Evolutionary conservation across 805 yeast species (phyloP).

Genomic region (Saccharomyces eubayanus): DNA sequence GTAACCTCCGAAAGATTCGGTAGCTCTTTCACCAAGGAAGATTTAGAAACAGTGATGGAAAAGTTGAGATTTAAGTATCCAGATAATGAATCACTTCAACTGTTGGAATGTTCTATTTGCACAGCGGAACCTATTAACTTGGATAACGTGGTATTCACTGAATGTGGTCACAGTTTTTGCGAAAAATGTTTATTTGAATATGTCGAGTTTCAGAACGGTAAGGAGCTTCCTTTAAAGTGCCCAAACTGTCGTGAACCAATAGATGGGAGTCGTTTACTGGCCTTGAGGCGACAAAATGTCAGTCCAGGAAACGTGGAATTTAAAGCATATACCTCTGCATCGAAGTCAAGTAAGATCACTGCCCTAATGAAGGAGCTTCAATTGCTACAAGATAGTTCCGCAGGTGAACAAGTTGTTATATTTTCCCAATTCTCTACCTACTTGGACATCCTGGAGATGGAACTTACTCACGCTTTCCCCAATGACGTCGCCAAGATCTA

Average conservation of each 20-base stretch:
- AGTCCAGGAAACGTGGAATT: slow-evolving; percentile 13
- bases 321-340: slow-evolving; percentile 23
- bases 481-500: slow-evolving; percentile 32
- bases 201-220: slow-evolving; percentile 53
- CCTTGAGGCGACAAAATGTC: slow-evolving; percentile 21
- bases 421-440: slow-evolving; percentile 87
- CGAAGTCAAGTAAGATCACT: slow-evolving; percentile 62
- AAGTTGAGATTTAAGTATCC: slow-evolving; percentile 22
- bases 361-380: slow-evolving; percentile 57
- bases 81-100: slow-evolving; percentile 26
- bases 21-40: slow-evolving; percentile 2
- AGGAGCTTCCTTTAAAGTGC: slow-evolving; percentile 46
- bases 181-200: slow-evolving; percentile 64
- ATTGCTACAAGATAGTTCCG: slow-evolving; percentile 43
- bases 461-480: slow-evolving; percentile 43
- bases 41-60: slow-evolving; percentile 2
- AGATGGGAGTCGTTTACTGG: slow-evolving; percentile 38
- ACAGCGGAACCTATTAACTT: slow-evolving; percentile 55
- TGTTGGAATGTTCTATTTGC: slow-evolving; percentile 79
- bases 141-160: slow-evolving; percentile 50
- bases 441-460: slow-evolving; percentile 63
- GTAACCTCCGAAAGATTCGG: neutral
- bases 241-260: slow-evolving; percentile 66
- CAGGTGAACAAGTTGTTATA: slow-evolving; percentile 70
- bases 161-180: slow-evolving; percentile 80